Evolutionary conservation across 2,329 filamentous ascomycete genomes (phyloP), one percentile per base, ranked within the genome.

Genomic region (Fusarium brevicatenulatum): DNA sequence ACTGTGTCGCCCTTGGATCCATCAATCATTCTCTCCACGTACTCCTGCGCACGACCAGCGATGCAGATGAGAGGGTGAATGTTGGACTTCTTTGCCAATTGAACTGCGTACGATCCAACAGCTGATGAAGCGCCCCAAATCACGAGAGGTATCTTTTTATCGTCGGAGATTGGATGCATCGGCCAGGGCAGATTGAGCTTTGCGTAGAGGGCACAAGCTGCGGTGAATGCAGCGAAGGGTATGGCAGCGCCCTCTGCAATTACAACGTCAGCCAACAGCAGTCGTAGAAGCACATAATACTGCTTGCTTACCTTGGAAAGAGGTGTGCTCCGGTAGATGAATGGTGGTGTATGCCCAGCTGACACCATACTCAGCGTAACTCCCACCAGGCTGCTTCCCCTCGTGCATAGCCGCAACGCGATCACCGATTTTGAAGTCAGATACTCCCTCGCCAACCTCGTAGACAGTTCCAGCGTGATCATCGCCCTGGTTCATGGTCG

Each of bases 91-190:
- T 47, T 50, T 1, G 71, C 70, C 4, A 73, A 34, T 16, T 73
- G 66, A 2, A 73, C 23, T 2, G 70, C 54, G 2, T 71, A 73
- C 1, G 70, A 71, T 4, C 71, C 70, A 0, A 73, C 70, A 1
- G 70, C 57, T 18, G 70, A 73, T 10, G 70, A 73, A 15, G 70
- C 70, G 2, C 70, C 70, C 66, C 70, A 73, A 1, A 73, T 68
- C 1, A 73, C 37, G 2, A 73, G 50, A 3, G 70, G 70, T 0
- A 57, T 18, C 1, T 15, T 66, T 2, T 58, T 25, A 10, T 34
- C 28, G 4, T 68, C 57, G 7, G 44, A 9, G 1, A 40, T 21
- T 16, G 66, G 66, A 9, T 50, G 16, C 67, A 37, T 54, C 2
- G 70, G 70, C 2, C n/a, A 23, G 23, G 70, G 42, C 2, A 73